Evolutionary conservation across 2,329 filamentous ascomycete genomes (phyloP), one percentile per base, ranked within the genome.

Genomic region (Aureobasidium uvarum): DNA sequence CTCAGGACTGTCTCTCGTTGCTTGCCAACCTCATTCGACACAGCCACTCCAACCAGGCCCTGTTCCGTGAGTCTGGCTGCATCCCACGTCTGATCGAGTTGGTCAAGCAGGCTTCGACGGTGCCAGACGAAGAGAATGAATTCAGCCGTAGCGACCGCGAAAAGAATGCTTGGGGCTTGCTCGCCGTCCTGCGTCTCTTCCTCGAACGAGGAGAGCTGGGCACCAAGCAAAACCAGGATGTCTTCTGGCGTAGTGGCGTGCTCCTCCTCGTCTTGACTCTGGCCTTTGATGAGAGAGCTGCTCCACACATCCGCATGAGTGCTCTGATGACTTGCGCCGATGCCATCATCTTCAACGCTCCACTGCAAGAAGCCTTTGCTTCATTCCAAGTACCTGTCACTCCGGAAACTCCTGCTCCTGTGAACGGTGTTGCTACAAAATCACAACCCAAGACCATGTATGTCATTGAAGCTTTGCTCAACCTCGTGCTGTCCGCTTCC

Each of bases 1-100:
- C 97, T 3, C 94, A 98, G 76, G 95, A 99, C 76, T 97, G 93
- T 71, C 81, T 99, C 23, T 94, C 95, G 66, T 81, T 99, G 62
- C 81, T 98, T 56, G 92, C 92, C 48, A 98, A 98, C 75, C 84
- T 99, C 14, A 81, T 99, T 33, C 86, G 89, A 39, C 85, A 92
- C 71, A 98, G 98, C 74, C 81, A 88, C 1, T 95, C 93, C 2
- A 99, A 99, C 73, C 95, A 99, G 76, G 91, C 92, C 13, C 87
- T 94, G 65, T 98, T 99, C 76, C 86, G 94, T 65, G 95, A 99
- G 75, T 94, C 91, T 51, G 92, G 92, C 0, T 93, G 89, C 72
- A 86, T 96, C 3, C 67, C 67, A 18, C 66, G 64, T 10, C 20
- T 69, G 25, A n/a, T 68, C 23, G 67, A 69, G 5, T 28, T 65